Evolutionary conservation across 2,329 filamentous ascomycete species (phyloP), one percentile per base, ranked within the genome.

Genomic region (Colletotrichum lentis): DNA sequence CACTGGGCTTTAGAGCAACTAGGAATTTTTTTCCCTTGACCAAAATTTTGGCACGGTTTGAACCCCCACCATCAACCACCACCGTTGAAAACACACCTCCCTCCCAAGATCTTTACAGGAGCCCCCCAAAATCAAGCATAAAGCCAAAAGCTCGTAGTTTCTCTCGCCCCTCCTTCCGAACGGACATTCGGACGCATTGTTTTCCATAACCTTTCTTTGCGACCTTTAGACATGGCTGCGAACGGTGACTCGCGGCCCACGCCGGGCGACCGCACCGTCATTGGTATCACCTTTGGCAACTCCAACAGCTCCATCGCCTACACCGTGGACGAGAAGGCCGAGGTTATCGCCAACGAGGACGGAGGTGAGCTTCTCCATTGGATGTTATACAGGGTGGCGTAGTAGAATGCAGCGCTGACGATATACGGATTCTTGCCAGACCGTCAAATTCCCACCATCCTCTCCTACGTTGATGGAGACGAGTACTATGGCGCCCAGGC

Each of bases 321-420:
- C 79, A 97, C 94, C 54, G 88, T 90, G 70, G 95, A 98, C 77
- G 95, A 96, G 81, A 97, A 96, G 85, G 91, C 94, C 72, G 93
- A 97, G 80, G 95, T 99, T 72, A 98, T 99, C 82, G 96, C 96
- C 77, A 98, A 99, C 83, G 96, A 98, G 84, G 96, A 98, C 78
- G 96, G 96, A 85, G 93, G 93, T 71, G 49, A 69, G 69, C 14
- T 22, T 14, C 8, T n/a, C 27, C 10, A n/a, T 12, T 24, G 44
- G 31, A 37, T 49, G 88, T 81, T 53, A 58, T n/a, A 22, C 12
- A 47, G n/a, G 31, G 5, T 43, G 8, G 3, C 18, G 16, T 8
- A 22, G 56, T 53, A 55, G 18, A 27, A 41, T 12, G 22, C 47
- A 43, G 35, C 59, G 22, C 57, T 67, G 44, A 66, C 62, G 16